Evolutionary conservation across 371 early-diverging fungal species (phyloP).

Genomic region (Dinochytrium kinnereticum): DNA sequence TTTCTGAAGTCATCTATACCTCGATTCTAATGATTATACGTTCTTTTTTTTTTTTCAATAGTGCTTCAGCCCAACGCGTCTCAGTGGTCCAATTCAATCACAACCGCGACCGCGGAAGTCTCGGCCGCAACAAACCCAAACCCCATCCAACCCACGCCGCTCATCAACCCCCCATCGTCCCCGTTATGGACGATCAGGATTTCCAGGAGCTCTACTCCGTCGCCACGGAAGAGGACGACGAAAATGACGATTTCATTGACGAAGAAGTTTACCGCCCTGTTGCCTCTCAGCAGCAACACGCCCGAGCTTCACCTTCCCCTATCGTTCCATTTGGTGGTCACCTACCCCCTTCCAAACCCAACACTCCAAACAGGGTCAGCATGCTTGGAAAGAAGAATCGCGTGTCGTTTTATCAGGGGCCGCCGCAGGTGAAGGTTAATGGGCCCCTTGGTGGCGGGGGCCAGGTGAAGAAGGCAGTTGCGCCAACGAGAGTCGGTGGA

Average conservation of each 20-base stretch:
- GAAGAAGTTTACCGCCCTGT: slow-evolving; percentile 10
- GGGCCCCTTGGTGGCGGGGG: too few species aligned
- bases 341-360: background rate
- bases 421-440: too few species aligned
- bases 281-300: background rate
- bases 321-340: slow-evolving; percentile 11
- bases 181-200: slow-evolving; percentile 5
- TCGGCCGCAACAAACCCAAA: background rate
- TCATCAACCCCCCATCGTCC: background rate
- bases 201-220: slow-evolving; percentile 15
- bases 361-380: background rate
- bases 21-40: background rate
- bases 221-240: slow-evolving; percentile 9
- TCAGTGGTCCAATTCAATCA: slow-evolving; percentile 8
- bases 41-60: background rate
- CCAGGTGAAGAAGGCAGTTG: too few species aligned
- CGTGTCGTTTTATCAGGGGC: background rate
- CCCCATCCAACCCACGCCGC: background rate
- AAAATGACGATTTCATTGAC: slow-evolving; percentile 10
- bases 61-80: slow-evolving; percentile 6
- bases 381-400: too few species aligned
- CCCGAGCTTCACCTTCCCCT: background rate
- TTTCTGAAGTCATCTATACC: background rate
- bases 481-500: background rate
- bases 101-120: background rate